Evolutionary conservation across 805 yeast genomes (phyloP), one percentile per base, ranked within the genome.

Genomic region (Nakazawaea wyomingensis): DNA sequence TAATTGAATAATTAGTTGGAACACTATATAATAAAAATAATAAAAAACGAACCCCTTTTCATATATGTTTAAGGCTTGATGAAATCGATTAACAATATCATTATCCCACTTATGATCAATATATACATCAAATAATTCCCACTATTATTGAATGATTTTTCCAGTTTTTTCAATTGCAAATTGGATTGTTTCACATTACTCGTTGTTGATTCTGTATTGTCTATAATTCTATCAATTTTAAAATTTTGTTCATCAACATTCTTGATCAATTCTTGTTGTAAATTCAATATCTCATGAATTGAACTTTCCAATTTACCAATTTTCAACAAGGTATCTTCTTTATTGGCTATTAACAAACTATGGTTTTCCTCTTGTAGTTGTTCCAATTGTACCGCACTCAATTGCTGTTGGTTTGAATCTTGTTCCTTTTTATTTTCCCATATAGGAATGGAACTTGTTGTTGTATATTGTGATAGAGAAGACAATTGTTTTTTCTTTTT

Each of bases 271-370:
- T 44, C 29, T 7, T 35, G 21, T 24, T 34, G 40, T 24, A 90
- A 60, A 43, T 80, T 76, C 1, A 89, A 74, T 34, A 90, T 82
- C 54, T 87, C 96, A 34, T 79, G 57, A 60, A 83, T 78, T 1
- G 86, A 74, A 21, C 65, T 65, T 52, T 82, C 83, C 28, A 84
- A 67, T 47, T 72, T 66, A 47, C 76, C 78, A 6, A 81, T 83
- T 47, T 80, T 78, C 32, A 73, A 66, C 21, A 82, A 53, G 48
- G 83, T 84, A 39, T 73, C 74, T n/a, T 75, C 64, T 51, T 84
- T 84, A 39, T 74, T 57, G 35, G 71, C 67, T 11, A 82, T 55
- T 9, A 72, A 50, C 27, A 76, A 56, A 46, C 74, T 75, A 44
- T 74, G 68, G 56, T 82, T 85, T 54, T 84, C 93, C 16, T 63